A percentile compares a stretch with the other conserved stretches of the same genome.
Conservation (phyloP, 257 asterid species). For the Ajuga chamaepitys region DNA sequence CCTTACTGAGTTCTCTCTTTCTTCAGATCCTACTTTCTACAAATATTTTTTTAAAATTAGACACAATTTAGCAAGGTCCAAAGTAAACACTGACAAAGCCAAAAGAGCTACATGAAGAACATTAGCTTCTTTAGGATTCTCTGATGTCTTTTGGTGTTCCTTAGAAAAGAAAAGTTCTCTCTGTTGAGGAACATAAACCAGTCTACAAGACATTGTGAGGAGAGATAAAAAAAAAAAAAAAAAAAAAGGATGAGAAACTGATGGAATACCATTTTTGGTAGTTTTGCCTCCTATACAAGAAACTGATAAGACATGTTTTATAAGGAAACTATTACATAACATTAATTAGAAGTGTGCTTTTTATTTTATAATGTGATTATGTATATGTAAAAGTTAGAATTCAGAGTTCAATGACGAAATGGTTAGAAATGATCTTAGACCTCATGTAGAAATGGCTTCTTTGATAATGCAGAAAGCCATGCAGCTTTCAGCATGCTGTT, state of each 20-base stretch:
- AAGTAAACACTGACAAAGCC: constrained; percentile 11
- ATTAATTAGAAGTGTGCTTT: not conserved
- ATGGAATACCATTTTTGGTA: not conserved
- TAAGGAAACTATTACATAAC: not conserved
- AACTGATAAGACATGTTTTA: not conserved
- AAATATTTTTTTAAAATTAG: constrained; percentile 8
- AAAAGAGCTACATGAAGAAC: not conserved
- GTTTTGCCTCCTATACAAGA: not conserved
- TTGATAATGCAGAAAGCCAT: not conserved
- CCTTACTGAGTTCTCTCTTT: constrained; percentile 70
- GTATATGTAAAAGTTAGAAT: not conserved
- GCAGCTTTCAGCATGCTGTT: not conserved
- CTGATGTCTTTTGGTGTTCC: not conserved
- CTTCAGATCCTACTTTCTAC: constrained; percentile 75
- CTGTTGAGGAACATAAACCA: not conserved
- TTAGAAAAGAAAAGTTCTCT: not conserved
- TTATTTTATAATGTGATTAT: not conserved
- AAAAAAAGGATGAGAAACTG: not conserved
- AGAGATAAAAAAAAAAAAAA: not conserved
- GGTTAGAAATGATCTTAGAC: not conserved
- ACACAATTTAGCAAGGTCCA: constrained; percentile 17
- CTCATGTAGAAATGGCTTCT: not conserved
- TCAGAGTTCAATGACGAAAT: not conserved
- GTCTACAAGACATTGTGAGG: not conserved
- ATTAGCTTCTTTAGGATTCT: not conserved